These are phyloP conservation scores for Lophiostoma macrostomum DNA, from an alignment of 495 filamentous ascomycete species.

Conservation along the genomic window DNA sequence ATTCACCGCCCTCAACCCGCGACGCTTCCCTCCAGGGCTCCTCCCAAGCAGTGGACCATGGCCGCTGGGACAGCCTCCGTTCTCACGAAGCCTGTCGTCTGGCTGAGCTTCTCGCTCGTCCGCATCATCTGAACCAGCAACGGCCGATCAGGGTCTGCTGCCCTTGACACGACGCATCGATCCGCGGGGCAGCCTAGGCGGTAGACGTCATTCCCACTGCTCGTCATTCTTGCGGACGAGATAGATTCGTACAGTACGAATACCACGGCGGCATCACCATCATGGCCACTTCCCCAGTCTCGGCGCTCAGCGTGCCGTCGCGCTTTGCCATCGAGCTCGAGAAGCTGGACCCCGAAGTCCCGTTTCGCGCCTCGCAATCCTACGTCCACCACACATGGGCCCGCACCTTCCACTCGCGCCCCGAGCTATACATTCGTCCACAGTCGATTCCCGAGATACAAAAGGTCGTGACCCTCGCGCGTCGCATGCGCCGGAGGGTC, in stretches of 20 bases:
- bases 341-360: constrained; percentile 56
- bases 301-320: constrained; percentile 46
- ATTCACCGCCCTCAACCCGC: too few relatives aligned
- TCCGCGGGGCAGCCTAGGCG: neutral
- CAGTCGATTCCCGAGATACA: constrained; percentile 74
- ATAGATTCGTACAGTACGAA: neutral
- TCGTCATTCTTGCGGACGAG: neutral
- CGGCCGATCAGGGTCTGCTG: too few relatives aligned
- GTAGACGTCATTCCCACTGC: neutral
- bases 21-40: too few relatives aligned
- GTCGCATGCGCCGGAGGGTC: constrained; percentile 73
- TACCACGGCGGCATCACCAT: neutral
- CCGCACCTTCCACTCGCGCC: constrained; percentile 78
- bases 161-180: neutral
- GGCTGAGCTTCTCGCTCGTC: neutral
- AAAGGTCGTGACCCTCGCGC: constrained; percentile 77
- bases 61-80: too few relatives aligned
- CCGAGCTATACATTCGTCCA: constrained; percentile 86
- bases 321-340: constrained; percentile 52
- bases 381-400: constrained; percentile 96
- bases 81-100: neutral
- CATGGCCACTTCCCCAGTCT: constrained; percentile 13
- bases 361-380: constrained; percentile 69
- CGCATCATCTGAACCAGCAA: constrained; percentile 1
- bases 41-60: too few relatives aligned